Conservation (phyloP, 345 rosid genomes). For the Durio zibethinus region DNA sequence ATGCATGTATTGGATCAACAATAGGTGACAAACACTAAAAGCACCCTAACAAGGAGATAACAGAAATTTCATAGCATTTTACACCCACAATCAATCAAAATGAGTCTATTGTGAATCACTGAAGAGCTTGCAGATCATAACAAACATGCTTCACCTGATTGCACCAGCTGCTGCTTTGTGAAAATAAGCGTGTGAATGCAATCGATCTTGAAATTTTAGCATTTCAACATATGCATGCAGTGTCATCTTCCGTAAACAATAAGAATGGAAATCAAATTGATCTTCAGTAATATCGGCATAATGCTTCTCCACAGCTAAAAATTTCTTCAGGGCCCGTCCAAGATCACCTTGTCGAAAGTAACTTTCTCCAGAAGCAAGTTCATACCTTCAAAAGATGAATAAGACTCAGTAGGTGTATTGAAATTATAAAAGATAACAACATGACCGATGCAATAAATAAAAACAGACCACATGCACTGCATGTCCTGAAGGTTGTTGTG, state of each 20-base stretch:
- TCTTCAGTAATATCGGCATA: slow-evolving; percentile 97
- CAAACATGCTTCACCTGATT: slow-evolving; percentile 58
- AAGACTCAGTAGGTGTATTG: slow-evolving; percentile 8
- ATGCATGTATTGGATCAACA: not conserved
- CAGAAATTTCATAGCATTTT: not conserved
- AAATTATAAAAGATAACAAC: slow-evolving; percentile 12
- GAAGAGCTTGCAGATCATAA: slow-evolving; percentile 5
- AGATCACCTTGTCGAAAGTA: slow-evolving; percentile 92
- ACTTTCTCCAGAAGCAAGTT: slow-evolving; percentile 98
- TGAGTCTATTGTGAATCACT: not conserved
- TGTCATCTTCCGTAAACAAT: slow-evolving; percentile 98
- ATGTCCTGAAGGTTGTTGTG: slow-evolving; percentile 99
- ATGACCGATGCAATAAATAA: slow-evolving; percentile 20
- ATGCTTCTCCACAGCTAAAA: slow-evolving; percentile 98
- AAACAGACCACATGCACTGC: slow-evolving; percentile 99
- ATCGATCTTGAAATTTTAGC: slow-evolving; percentile 96
- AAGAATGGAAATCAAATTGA: slow-evolving; percentile 98
- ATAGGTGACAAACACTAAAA: not conserved
- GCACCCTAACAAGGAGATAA: not conserved
- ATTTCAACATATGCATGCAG: slow-evolving; percentile 93
- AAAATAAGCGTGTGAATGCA: slow-evolving; percentile 90
- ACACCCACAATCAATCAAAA: not conserved
- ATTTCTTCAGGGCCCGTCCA: slow-evolving; percentile 89
- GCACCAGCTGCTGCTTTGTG: slow-evolving; percentile 96
- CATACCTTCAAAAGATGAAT: slow-evolving; percentile 61